Conservation (phyloP, 2,329 filamentous ascomycete species). For the Talaromyces verruculosus region DNA sequence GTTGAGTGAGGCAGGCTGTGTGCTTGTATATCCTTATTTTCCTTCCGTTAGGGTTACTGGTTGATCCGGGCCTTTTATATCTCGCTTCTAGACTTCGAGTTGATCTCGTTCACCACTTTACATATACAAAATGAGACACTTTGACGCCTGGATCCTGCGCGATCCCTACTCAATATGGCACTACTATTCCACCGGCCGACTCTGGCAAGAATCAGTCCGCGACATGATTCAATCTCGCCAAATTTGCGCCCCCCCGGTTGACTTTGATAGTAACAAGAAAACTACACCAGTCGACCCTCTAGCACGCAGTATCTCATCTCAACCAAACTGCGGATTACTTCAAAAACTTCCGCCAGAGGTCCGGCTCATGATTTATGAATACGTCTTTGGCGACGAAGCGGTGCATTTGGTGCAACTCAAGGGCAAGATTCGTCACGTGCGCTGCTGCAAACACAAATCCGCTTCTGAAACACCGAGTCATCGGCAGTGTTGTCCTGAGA, state of each 20-base stretch:
- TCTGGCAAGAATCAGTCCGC: constrained; percentile 39
- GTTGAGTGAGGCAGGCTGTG: neutral
- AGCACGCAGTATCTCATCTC: constrained; percentile 23
- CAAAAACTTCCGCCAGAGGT: constrained; percentile 37
- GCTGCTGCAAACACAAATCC: constrained; percentile 27
- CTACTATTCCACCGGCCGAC: constrained; percentile 38
- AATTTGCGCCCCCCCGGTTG: constrained; percentile 34
- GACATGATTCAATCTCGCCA: constrained; percentile 37
- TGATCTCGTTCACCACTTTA: neutral
- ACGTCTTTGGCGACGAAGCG: constrained; percentile 37
- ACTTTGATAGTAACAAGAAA: neutral
- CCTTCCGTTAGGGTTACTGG: neutral
- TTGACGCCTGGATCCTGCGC: constrained; percentile 41
- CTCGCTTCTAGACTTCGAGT: neutral
- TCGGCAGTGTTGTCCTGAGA: constrained; percentile 37
- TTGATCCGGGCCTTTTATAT: neutral
- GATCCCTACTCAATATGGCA: constrained; percentile 43
- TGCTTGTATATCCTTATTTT: neutral
- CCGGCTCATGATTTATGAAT: constrained; percentile 40
- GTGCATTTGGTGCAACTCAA: constrained; percentile 40
- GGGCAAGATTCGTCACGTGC: constrained; percentile 37
- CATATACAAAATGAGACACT: constrained; percentile 34
- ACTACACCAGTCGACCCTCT: constrained; percentile 22
- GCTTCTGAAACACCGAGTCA: constrained; percentile 29
- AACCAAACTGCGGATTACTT: constrained; percentile 28